Base-by-base conservation (phyloP, 2,329 filamentous ascomycete species). In the Thermothelomyces thermophilus region DNA sequence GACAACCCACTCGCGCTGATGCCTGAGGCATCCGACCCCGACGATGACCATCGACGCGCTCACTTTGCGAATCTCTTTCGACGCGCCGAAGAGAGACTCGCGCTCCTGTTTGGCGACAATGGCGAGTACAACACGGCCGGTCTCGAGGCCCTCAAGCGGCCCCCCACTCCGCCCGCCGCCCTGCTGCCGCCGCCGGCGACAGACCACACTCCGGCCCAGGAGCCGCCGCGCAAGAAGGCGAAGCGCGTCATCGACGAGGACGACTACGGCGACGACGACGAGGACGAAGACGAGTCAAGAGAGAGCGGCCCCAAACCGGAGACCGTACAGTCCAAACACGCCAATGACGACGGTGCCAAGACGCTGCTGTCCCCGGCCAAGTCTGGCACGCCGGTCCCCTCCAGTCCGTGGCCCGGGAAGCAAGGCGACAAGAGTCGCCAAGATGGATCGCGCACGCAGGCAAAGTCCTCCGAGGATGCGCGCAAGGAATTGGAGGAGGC, bases 401-500 rank as follows among this genome's bases (percentile, higher is more conserved):
- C 75, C 48, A 77, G 75, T 57, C 77, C 73, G 58, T 84, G 77
- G 57, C 81, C 73, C 55, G 81, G 79, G 48, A 83, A 77, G 58
- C 74, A 75, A 22, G 66, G 70, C 49, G 71, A 76, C 36, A 81
- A 80, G 59, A 62, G 73, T 43, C 79, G 77, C 56, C 73, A 72
- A 8, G 70, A 72, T 45, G 73, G 74, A 41, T 68, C 69, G 31
- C 73, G 74, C 56, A 64, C 79, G 61, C 75, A 74, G 68, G 73
- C 80, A 48, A 89, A 88, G 66, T 79, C 83, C 20, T 83, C 84
- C 7, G 90, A 95, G 64, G 87, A 95, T 73, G 87, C 89, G 66
- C 87, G 93, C 63, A 95, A 95, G 70, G 88, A 90, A 67, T 71
- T 97, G 56, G 90, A 97, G 67, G 87, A 95, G 64, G 88, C 89